Percentiles rank a stretch among this genome's conserved stretches.
Evolutionary conservation across 495 filamentous ascomycete species (phyloP).

Genomic region (Podospora conica): DNA sequence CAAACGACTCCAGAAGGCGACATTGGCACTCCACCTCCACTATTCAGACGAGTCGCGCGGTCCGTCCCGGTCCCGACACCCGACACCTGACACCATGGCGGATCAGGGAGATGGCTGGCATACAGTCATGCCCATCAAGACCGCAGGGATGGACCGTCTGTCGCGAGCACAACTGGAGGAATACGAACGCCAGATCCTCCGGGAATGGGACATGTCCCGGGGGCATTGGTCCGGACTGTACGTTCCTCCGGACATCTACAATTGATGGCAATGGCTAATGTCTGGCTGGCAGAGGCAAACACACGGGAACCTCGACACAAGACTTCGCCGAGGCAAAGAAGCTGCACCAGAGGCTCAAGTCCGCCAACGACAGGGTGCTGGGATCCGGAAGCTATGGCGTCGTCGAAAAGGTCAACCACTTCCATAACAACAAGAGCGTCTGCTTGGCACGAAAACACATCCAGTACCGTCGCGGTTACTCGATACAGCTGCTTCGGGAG

Average conservation of each 20-base stretch:
- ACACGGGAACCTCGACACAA: conserved; percentile 19
- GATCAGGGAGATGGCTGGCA: conserved; percentile 27
- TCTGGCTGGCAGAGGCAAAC: conserved; percentile 27
- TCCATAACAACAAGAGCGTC: conserved; percentile 26
- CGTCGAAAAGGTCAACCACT: conserved; percentile 31
- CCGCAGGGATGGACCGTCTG: conserved; percentile 26
- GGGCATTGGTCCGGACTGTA: conserved; percentile 34
- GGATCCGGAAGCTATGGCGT: conserved; percentile 31
- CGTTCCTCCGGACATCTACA: conserved; percentile 4
- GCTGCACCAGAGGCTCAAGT: conserved; percentile 26
- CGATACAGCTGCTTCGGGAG: conserved; percentile 29
- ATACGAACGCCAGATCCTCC: conserved; percentile 26
- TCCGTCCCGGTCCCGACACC: conserved; percentile 9
- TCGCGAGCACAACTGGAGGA: conserved; percentile 23
- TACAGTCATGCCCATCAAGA: conserved; percentile 29
- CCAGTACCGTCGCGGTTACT: conserved; percentile 14
- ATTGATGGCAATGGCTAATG: neutral
- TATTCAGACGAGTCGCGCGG: neutral
- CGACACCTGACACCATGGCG: conserved; percentile 20
- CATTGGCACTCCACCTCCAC: neutral
- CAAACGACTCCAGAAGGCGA: neutral
- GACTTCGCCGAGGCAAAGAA: conserved; percentile 31
- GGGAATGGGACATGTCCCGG: conserved; percentile 27
- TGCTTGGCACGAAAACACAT: conserved; percentile 32
- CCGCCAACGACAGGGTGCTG: conserved; percentile 19